Conservation (phyloP, 1,284 basidiomycete genomes). For the Fomitiporia mediterranea region DNA sequence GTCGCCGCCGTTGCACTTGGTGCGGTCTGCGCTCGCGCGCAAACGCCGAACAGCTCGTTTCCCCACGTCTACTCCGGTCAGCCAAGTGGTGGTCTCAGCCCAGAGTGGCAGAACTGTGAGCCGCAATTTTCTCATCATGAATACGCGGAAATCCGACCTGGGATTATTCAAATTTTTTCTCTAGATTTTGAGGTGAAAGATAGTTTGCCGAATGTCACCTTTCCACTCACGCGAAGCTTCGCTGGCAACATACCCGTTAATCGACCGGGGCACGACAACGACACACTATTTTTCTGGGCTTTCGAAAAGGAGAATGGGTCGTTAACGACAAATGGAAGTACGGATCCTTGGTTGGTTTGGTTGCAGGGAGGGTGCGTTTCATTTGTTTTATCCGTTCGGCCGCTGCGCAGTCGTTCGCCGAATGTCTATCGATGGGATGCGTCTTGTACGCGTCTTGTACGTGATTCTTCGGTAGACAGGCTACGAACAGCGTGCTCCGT, state of each 20-base stretch:
- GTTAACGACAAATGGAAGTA: slow-evolving; percentile 38
- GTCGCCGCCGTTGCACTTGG: background rate
- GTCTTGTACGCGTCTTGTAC: no score
- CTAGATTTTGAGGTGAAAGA: slow-evolving; percentile 45
- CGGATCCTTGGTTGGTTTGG: slow-evolving; percentile 69
- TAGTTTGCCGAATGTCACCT: slow-evolving; percentile 59
- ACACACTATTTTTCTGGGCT: slow-evolving; percentile 70
- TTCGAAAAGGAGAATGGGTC: slow-evolving; percentile 60
- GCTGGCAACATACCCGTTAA: slow-evolving; percentile 67
- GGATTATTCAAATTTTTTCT: background rate
- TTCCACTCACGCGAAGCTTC: slow-evolving; percentile 48
- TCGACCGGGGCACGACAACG: slow-evolving; percentile 57
- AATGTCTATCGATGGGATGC: no score
- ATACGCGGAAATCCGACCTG: background rate
- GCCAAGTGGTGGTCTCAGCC: slow-evolving; percentile 11
- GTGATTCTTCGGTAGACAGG: no score
- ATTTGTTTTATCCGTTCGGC: background rate
- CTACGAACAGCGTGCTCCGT: no score
- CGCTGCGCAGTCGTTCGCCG: no score
- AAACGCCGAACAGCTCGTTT: slow-evolving; percentile 12
- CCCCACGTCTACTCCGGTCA: slow-evolving; percentile 17
- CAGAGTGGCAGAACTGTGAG: slow-evolving; percentile 17
- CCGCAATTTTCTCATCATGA: background rate
- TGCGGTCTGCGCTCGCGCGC: background rate
- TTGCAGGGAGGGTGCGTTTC: slow-evolving; percentile 60